Base-by-base conservation (phyloP, 192 early-diverging fungal species). In the Coemansia sp. region DNA sequence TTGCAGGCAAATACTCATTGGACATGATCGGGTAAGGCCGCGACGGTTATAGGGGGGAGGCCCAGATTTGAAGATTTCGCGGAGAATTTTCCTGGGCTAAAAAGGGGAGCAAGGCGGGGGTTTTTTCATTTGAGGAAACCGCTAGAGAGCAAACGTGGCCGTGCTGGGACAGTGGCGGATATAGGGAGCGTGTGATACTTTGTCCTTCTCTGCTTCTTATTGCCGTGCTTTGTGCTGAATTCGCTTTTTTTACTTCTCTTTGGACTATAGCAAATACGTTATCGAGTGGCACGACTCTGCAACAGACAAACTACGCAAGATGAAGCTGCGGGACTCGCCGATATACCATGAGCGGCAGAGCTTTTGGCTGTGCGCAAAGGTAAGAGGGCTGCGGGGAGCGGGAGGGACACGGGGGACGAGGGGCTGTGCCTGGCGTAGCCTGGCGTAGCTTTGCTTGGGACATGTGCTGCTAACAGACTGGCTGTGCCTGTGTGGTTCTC, bases 281-380 rank as follows among this genome's bases (percentile, higher is more conserved):
- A 39, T 60, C 30, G 57, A 55, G 36, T 37, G 48, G 46, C 52
- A 67, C 52, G 13, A 50, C 3, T 57, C 48, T 15, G 57, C 45
- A 17, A 32, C 22, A 2, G 44, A 49, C 27, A 54, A 36, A 5
- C 48, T 44, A 14, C 51, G 47, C 34, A 35, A 73, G 9, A 67
- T 64, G 64, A 75, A 64, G 56, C 64, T 67, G 17, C 53, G 56
- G 65, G 60, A 67, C 15, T 65, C 58, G 42, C 74, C 67, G 23
- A 67, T 78, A 23, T 78, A 78, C 49, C 75, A 78, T 48, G 75
- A 78, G 37, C 45, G 53, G 30, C 75, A 78, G 64, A 64, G 61
- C 60, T 67, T 67, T 34, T 72, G 68, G 75, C 46, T 78, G 28
- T 78, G 75, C 37, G 74, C 74, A 46, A 77, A 70, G 72, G 72